Percentiles rank a stretch among this genome's conserved stretches.
phyloP scores from a whole-genome alignment of 768 basidiomycete species.

The Daedalea quercina region DNA sequence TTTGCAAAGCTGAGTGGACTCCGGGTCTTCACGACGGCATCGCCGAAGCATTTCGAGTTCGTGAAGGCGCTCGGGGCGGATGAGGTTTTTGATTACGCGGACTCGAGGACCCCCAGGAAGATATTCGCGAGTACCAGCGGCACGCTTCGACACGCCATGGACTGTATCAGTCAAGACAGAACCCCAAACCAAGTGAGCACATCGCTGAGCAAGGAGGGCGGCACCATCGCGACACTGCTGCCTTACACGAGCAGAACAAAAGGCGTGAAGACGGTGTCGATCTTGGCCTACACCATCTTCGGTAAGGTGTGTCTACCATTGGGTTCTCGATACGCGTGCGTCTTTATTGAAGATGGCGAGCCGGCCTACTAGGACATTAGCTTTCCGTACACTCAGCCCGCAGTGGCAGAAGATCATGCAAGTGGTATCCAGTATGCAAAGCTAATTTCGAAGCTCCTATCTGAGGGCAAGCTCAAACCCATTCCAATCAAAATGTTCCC shows the following conservation, averaged over 20 bases:
- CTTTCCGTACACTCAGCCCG: neutral
- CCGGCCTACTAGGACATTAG: neutral
- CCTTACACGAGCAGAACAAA: constrained; percentile 1
- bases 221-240: constrained; percentile 1
- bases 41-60: constrained; percentile 29
- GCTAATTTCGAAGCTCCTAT: neutral
- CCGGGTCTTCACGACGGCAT: constrained; percentile 38
- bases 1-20: constrained; percentile 36
- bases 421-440: neutral
- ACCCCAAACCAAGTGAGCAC: constrained; percentile 4
- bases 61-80: constrained; percentile 36
- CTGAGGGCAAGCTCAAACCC: neutral
- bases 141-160: constrained; percentile 9
- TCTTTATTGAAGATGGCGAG: neutral
- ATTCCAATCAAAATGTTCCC: neutral
- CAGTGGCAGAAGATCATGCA: neutral
- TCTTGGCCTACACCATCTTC: neutral
- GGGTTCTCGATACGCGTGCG: neutral
- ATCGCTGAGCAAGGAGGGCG: constrained; percentile 3
- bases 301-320: neutral
- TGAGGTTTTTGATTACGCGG: constrained; percentile 23
- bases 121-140: constrained; percentile 10
- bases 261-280: neutral
- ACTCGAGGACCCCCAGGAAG: constrained; percentile 9
- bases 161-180: constrained; percentile 8